Base-by-base conservation (phyloP, 2,329 filamentous ascomycete genomes). In the Colletotrichum tropicicola region DNA sequence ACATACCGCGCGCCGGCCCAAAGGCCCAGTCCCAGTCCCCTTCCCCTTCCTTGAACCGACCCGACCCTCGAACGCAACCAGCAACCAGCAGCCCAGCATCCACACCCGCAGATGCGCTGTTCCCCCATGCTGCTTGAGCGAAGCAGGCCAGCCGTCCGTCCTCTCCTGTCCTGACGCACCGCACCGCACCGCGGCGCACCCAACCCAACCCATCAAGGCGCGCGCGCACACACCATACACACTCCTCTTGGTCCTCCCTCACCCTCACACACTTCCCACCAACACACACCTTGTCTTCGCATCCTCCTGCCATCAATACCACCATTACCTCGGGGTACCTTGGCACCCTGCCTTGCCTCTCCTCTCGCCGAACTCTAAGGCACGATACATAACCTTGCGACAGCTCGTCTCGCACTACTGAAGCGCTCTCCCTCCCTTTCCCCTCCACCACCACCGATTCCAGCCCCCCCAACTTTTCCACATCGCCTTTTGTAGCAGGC, bases 371-470 rank as follows among this genome's bases (percentile, higher is more conserved):
- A 60, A 61, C 62, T 52, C 37, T 61, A 58, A 61, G 62, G 56
- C 51, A 53, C 64, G 55, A 68, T 67, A 68, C 65, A 61, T 67
- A 68, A 67, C 45, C 64, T 67, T 67, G 66, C 66, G 63, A 67
- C 66, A 41, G 49, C 66, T 67, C 65, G 58, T 52, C 57, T 62
- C 35, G 35, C 56, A 49, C 52, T 45, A 23, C 48, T 30, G 53
- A 44, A 62, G 45, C 51, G 35, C 41, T 58, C 39, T 43, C 35
- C 61, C 23, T 47, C 30, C 41, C 32, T 39, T 15, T 30, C 43
- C 59, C 41, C 41, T 51, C 39, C 57, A 52, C 47, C 56, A 28
- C 60, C 54, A 49, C 51, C 56, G 8, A 45, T 25, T 48, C 52
- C 62, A 43, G 27, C 28, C 28, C 49, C 63, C 43, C 48, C 49